phyloP scores from a whole-genome alignment of 768 basidiomycete species.

The Tubosaeta sp. region DNA sequence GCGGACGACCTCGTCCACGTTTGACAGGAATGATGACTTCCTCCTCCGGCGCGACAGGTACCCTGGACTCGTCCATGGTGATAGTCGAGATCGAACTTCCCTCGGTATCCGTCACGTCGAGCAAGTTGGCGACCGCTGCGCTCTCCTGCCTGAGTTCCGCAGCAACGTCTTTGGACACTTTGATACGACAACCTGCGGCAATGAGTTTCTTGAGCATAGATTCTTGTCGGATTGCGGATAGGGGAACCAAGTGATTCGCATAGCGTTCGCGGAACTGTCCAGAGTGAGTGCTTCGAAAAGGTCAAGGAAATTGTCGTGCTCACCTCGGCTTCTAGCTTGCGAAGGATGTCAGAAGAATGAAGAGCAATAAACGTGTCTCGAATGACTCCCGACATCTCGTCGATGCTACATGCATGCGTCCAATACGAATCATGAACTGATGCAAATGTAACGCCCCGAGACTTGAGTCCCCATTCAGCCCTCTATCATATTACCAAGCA shows the following conservation, averaged over 20 bases:
- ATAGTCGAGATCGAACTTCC: constrained; percentile 30
- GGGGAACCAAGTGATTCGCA: constrained; percentile 62
- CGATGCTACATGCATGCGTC: constrained; percentile 88
- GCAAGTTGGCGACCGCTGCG: constrained; percentile 28
- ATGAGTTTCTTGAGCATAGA: constrained; percentile 38
- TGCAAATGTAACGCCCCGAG: constrained; percentile 76
- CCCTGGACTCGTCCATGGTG: not conserved
- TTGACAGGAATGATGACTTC: constrained; percentile 1
- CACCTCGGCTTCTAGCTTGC: constrained; percentile 70
- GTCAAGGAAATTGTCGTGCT: constrained; percentile 12
- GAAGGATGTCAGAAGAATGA: constrained; percentile 83
- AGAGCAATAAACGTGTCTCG: constrained; percentile 91
- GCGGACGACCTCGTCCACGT: constrained; percentile 18
- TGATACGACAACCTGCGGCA: constrained; percentile 43
- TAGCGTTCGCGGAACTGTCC: constrained; percentile 73
- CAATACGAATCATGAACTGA: constrained; percentile 99
- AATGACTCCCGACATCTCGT: constrained; percentile 84
- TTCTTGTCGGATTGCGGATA: constrained; percentile 41
- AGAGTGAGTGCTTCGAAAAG: not conserved
- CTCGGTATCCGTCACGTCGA: constrained; percentile 37
- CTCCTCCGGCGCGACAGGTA: constrained; percentile 2
- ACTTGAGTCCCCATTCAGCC: constrained; percentile 36
- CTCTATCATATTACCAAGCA: not conserved
- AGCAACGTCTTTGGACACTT: constrained; percentile 40
- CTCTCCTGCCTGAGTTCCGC: constrained; percentile 14